Base-by-base conservation (phyloP, 352 stramenopile genomes). In the Phytophthora cactorum region DNA sequence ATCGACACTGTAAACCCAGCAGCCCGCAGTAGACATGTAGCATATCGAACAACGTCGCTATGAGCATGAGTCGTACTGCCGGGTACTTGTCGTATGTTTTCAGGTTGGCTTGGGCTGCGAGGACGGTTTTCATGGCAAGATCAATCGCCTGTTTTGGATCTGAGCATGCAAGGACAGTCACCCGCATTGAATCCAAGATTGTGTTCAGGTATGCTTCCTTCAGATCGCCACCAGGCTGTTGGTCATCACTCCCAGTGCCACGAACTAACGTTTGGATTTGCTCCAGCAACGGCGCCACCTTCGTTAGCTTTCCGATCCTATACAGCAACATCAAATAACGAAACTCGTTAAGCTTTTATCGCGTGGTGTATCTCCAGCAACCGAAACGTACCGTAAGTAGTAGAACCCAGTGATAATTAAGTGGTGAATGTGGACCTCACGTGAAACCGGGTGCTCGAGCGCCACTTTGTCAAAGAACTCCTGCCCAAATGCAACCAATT, bases 1-100 rank as follows among this genome's bases (percentile, higher is more conserved):
- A 91, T 41, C 84, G 71, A 45, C 79, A 88, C 49, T 93, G 83
- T 39, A 89, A 63, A 1, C 57, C 56, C 28, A 88, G 74, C 11
- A 92, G 59, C n/a, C 75, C 58, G 31, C 86, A 93, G 52, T 90
- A 88, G 34, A 80, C 49, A 51, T 87, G 68, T 1, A 92, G 71
- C 82, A 89, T 86, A 59, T 93, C 86, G 46, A 93, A 88, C 28
- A 93, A 64, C 7, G 75, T 77, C 9, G 70, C 79, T 28, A 88
- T 69, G 41, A 92, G 69, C 62, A 93, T 74, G 2, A 80, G 29
- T 28, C 82, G 66, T 9, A 89, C 62, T 22, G 74, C 71, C 2
- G 70, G 66, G 45, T 77, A 68, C 6, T 65, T n/a, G 5, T 64
- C 41, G 41, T 82, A 84, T 32, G 58, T 69, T 29, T 81, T 69